A percentile compares a stretch with the other conserved stretches of the same genome.
Evolutionary conservation across 768 basidiomycete genomes (phyloP).

Genomic region (Coprinopsis sp.): DNA sequence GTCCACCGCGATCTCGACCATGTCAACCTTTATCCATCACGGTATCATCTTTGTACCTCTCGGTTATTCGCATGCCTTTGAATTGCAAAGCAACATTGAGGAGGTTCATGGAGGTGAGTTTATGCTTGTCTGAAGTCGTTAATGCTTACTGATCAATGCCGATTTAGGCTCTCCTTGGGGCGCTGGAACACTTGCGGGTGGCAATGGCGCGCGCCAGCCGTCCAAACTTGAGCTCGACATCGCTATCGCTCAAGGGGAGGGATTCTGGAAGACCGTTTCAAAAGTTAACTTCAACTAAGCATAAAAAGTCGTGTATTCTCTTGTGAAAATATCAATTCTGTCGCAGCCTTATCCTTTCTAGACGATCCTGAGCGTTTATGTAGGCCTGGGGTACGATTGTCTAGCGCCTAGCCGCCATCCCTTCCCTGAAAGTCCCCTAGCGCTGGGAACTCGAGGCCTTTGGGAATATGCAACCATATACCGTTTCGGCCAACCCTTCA

Average conservation of each 20-base stretch:
- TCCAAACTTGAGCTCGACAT: conserved; percentile 46
- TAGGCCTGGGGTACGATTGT: too few species aligned
- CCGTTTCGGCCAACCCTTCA: too few species aligned
- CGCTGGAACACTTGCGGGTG: conserved; percentile 56
- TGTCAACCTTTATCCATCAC: conserved; percentile 66
- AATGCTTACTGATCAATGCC: background rate
- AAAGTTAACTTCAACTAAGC: conserved; percentile 8
- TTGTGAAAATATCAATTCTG: too few species aligned
- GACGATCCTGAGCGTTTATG: too few species aligned
- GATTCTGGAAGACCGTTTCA: conserved; percentile 44
- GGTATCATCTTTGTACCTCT: conserved; percentile 72
- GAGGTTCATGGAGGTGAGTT: conserved; percentile 57
- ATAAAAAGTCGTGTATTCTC: too few species aligned
- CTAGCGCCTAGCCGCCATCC: too few species aligned
- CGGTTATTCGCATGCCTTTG: conserved; percentile 53
- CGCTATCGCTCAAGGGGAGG: conserved; percentile 45
- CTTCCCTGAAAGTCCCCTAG: too few species aligned
- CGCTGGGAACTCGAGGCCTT: too few species aligned
- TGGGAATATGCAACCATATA: too few species aligned
- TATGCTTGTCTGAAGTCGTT: background rate
- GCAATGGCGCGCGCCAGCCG: conserved; percentile 44
- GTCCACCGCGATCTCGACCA: conserved; percentile 42
- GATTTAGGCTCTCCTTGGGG: conserved; percentile 70
- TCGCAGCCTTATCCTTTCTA: too few species aligned
- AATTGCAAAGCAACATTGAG: conserved; percentile 31